A percentile compares a stretch with the other conserved stretches of the same genome.
Conservation (phyloP, 805 yeast genomes). For the Pichia sporocuriosa region DNA sequence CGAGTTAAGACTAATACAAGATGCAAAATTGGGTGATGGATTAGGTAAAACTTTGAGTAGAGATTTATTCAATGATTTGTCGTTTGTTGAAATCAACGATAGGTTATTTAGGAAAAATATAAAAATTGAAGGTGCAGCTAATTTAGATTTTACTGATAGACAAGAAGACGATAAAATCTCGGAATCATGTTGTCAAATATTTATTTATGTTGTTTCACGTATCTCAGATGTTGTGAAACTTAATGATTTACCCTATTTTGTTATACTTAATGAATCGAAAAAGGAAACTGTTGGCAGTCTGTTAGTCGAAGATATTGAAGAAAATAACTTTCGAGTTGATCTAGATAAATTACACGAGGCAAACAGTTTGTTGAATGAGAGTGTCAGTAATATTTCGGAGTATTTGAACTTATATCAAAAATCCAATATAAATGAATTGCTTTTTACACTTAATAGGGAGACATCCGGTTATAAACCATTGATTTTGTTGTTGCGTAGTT, state of each 20-base stretch:
- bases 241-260: conserved; percentile 24
- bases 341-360: conserved; percentile 23
- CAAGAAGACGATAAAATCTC: neutral
- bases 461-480: conserved; percentile 28
- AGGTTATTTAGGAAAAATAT: conserved; percentile 6
- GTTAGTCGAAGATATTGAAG: conserved; percentile 1
- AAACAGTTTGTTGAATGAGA: conserved; percentile 23
- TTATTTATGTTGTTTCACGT: conserved; percentile 23
- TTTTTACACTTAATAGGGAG: conserved; percentile 24
- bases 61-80: conserved; percentile 25
- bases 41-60: conserved; percentile 15
- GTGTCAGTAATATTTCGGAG: conserved; percentile 22
- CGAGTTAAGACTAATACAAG: conserved; percentile 26
- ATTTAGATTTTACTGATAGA: conserved; percentile 7
- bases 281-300: neutral
- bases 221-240: conserved; percentile 19
- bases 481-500: conserved; percentile 19
- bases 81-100: conserved; percentile 25
- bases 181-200: conserved; percentile 24
- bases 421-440: conserved; percentile 24
- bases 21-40: conserved; percentile 22
- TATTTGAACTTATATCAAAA: conserved; percentile 23
- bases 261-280: conserved; percentile 16
- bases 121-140: conserved; percentile 14
- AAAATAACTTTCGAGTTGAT: conserved; percentile 17